Evolutionary conservation across 805 yeast genomes (phyloP).

Genomic region (Saccharomycopsis javanensis): DNA sequence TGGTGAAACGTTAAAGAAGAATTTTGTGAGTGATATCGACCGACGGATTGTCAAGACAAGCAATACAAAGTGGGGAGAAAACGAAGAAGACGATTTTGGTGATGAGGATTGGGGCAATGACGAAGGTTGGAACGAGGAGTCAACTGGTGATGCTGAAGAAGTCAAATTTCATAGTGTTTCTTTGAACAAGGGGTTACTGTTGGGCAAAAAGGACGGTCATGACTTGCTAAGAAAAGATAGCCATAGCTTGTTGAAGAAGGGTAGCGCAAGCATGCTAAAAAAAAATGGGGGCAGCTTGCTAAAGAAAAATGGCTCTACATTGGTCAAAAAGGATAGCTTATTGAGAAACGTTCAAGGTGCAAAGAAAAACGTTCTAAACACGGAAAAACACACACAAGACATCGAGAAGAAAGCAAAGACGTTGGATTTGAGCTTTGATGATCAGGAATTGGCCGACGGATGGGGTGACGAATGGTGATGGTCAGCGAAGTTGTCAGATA

Average conservation of each 20-base stretch:
- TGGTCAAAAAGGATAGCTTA: conserved; percentile 1
- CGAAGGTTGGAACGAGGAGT: too few relatives aligned
- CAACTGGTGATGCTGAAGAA: background rate
- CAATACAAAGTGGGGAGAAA: background rate
- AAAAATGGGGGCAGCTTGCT: too few relatives aligned
- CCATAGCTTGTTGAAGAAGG: background rate
- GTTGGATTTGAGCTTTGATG: conserved; percentile 24
- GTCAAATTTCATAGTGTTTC: background rate
- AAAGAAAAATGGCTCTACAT: background rate
- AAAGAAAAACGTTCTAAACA: background rate
- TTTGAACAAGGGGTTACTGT: background rate
- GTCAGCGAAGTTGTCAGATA: too few relatives aligned
- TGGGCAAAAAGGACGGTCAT: background rate
- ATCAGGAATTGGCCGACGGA: conserved; percentile 30
- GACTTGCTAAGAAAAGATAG: background rate
- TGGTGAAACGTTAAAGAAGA: background rate
- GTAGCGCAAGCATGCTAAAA: too few relatives aligned
- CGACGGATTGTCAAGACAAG: background rate
- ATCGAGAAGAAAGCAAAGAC: conserved; percentile 25
- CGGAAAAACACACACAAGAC: too few relatives aligned
- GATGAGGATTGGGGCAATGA: conserved; percentile 18
- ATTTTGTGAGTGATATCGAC: background rate
- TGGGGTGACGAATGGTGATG: conserved; percentile 41
- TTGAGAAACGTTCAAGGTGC: conserved; percentile 7
- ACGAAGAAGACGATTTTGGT: conserved; percentile 19